A percentile compares a stretch with the other conserved stretches of the same genome.
phyloP scores from a whole-genome alignment of 768 basidiomycete species.

The Lactarius hengduanensis region DNA sequence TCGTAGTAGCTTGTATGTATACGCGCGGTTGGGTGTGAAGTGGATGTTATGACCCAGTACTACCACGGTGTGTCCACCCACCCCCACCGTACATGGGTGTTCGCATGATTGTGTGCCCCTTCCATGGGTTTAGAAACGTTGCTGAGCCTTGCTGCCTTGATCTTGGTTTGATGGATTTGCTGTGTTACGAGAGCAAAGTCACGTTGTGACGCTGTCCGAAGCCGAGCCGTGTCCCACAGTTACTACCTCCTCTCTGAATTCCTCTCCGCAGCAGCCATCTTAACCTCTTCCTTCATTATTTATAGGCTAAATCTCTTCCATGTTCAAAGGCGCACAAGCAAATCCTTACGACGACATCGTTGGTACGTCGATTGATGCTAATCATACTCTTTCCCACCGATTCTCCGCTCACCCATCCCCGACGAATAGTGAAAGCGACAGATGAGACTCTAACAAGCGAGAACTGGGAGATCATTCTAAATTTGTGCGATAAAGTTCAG shows the following conservation, averaged over 20 bases:
- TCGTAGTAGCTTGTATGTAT: too few species aligned
- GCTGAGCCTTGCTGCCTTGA: too few species aligned
- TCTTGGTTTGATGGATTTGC: too few species aligned
- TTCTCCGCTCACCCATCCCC: conserved; percentile 10
- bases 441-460: conserved; percentile 94
- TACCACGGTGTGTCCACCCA: too few species aligned
- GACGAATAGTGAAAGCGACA: conserved; percentile 79
- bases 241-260: background rate
- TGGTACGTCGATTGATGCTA: conserved; percentile 46
- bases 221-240: background rate
- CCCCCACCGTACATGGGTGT: too few species aligned
- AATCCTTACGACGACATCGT: conserved; percentile 90
- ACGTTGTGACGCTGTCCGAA: background rate
- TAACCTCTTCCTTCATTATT: background rate
- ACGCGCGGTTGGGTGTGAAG: too few species aligned
- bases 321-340: conserved; percentile 64
- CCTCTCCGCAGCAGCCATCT: conserved; percentile 12
- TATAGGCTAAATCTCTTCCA: conserved; percentile 31
- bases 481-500: conserved; percentile 93
- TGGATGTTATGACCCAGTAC: too few species aligned
- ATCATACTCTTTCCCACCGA: background rate
- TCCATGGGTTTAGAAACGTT: too few species aligned
- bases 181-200: background rate
- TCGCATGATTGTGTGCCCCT: too few species aligned
- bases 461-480: conserved; percentile 94